phyloP scores from a whole-genome alignment of 371 early-diverging fungal species.

The Lichtheimia ramosa region DNA sequence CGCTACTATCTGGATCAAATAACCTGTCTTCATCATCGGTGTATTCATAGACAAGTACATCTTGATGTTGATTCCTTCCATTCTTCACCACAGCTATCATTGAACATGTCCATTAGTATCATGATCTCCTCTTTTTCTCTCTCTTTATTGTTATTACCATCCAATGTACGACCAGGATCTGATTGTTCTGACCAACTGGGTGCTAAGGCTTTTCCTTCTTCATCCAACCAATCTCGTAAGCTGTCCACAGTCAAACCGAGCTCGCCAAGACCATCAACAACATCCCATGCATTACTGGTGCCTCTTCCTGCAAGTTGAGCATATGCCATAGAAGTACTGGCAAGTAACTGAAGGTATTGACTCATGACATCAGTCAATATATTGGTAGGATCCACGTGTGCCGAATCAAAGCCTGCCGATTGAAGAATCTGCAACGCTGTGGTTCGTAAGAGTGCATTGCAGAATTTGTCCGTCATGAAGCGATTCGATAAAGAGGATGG shows the following conservation, averaged over 20 bases:
- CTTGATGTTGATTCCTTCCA: slow-evolving; percentile 11
- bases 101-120: background rate
- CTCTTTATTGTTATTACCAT: slow-evolving; percentile 26
- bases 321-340: slow-evolving; percentile 36
- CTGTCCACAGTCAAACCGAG: slow-evolving; percentile 25
- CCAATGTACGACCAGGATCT: slow-evolving; percentile 45
- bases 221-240: slow-evolving; percentile 38
- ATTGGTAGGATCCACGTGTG: slow-evolving; percentile 33
- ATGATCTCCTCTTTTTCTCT: background rate
- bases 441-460: slow-evolving; percentile 42
- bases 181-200: slow-evolving; percentile 47
- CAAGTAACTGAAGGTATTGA: slow-evolving; percentile 41
- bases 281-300: slow-evolving; percentile 32
- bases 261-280: slow-evolving; percentile 33
- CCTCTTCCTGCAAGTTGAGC: slow-evolving; percentile 45
- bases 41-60: slow-evolving; percentile 19
- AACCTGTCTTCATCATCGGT: slow-evolving; percentile 7
- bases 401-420: slow-evolving; percentile 50
- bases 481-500: background rate
- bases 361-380: slow-evolving; percentile 46
- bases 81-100: slow-evolving; percentile 9
- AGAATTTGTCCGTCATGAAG: slow-evolving; percentile 45
- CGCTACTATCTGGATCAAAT: background rate
- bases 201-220: slow-evolving; percentile 42
- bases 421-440: slow-evolving; percentile 48